Evolutionary conservation across 148 eudicot species (phyloP).

Genomic region (Amaranthus hypochondriacus): DNA sequence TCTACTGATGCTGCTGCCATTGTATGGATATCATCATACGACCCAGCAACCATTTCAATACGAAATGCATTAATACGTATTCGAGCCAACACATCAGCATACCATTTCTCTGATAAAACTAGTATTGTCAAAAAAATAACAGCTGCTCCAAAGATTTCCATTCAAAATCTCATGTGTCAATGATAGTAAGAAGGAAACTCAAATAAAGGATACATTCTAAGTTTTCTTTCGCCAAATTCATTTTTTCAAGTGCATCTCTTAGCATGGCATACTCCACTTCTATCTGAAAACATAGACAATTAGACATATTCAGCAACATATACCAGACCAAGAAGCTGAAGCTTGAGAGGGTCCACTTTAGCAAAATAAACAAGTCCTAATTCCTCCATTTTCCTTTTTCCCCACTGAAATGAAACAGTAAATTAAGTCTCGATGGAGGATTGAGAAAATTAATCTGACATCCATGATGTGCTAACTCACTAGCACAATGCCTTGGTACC

Average conservation of each 20-base stretch:
- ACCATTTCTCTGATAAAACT: constrained; percentile 91
- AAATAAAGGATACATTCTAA: constrained; percentile 60
- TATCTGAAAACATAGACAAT: constrained; percentile 43
- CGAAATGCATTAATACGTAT: constrained; percentile 91
- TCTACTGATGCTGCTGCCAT: constrained; percentile 69
- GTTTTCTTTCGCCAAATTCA: constrained; percentile 36
- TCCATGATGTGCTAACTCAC: background rate
- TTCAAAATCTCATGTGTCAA: background rate
- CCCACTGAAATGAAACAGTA: background rate
- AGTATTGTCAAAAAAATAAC: constrained; percentile 27
- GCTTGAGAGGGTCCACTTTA: background rate
- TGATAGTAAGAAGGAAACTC: constrained; percentile 2
- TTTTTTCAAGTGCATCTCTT: constrained; percentile 48
- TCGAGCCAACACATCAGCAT: constrained; percentile 68
- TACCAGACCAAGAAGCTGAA: background rate
- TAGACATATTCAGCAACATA: background rate
- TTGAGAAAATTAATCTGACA: background rate
- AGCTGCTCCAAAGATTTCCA: background rate
- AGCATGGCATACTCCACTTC: constrained; percentile 67
- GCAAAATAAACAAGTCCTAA: background rate
- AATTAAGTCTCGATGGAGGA: background rate
- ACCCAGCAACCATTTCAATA: constrained; percentile 60
- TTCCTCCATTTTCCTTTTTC: background rate
- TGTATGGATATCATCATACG: constrained; percentile 64
- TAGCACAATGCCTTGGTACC: background rate